Evolutionary conservation across 805 yeast genomes (phyloP).

Genomic region (Schwanniomyces vanrijiae): DNA sequence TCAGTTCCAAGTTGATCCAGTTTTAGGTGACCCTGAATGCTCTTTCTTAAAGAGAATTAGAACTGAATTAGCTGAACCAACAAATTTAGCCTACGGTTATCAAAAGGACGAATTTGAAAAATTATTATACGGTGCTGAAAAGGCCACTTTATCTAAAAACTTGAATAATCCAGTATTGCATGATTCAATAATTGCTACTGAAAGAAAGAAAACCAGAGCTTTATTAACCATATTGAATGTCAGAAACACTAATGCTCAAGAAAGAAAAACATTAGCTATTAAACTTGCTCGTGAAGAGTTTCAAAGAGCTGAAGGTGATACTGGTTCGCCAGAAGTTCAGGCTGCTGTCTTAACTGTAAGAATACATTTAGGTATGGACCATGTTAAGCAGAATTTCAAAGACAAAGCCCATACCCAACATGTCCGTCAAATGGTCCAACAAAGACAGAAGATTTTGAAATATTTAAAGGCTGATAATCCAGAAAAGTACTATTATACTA

Average conservation of each 20-base stretch:
- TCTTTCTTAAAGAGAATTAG: constrained; percentile 68
- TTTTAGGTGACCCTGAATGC: constrained; percentile 66
- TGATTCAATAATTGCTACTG: constrained; percentile 28
- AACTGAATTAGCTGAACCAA: constrained; percentile 66
- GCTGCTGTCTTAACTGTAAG: constrained; percentile 86
- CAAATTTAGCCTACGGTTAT: constrained; percentile 60
- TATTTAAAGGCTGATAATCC: constrained; percentile 83
- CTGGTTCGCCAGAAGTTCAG: constrained; percentile 94
- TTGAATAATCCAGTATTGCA: constrained; percentile 26
- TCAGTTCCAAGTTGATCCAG: constrained; percentile 67
- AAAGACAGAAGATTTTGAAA: constrained; percentile 78
- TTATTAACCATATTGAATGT: constrained; percentile 70
- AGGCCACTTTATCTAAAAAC: constrained; percentile 47
- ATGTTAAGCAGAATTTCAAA: constrained; percentile 63
- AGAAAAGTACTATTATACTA: constrained; percentile 78
- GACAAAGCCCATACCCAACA: constrained; percentile 69
- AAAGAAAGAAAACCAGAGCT: constrained; percentile 64
- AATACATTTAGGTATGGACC: constrained; percentile 75
- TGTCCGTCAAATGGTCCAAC: constrained; percentile 82
- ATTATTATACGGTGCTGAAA: constrained; percentile 74
- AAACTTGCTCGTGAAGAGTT: constrained; percentile 76
- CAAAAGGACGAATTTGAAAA: constrained; percentile 68
- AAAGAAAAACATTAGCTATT: constrained; percentile 57
- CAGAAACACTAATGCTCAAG: constrained; percentile 64
- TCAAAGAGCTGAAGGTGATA: constrained; percentile 81